phyloP scores from a whole-genome alignment of 2,329 filamentous ascomycete genomes.

The Fusarium lateritium region DNA sequence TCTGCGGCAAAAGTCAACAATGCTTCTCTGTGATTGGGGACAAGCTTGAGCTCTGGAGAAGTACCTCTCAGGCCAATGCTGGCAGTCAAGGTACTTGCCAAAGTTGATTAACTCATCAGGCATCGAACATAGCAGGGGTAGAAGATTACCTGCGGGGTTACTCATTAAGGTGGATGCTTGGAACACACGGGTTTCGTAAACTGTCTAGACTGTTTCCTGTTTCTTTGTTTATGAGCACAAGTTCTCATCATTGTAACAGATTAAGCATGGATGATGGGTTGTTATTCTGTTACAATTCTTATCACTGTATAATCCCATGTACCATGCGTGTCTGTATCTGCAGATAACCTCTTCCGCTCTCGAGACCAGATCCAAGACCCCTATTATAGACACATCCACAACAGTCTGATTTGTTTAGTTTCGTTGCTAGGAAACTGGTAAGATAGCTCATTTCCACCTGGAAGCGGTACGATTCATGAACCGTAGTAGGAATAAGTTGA shows the following conservation, averaged over 20 bases:
- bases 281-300: not conserved
- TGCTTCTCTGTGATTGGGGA: constrained; percentile 42
- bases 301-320: not conserved
- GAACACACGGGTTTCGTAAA: constrained; percentile 3
- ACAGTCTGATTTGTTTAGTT: constrained; percentile 12
- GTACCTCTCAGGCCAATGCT: constrained; percentile 30
- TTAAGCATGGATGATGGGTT: not conserved
- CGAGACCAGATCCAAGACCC: not conserved
- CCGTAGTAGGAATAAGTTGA: not conserved
- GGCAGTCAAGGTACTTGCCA: constrained; percentile 28
- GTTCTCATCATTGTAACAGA: not conserved
- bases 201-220: not conserved
- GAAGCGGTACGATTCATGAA: constrained; percentile 7
- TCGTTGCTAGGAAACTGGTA: constrained; percentile 27
- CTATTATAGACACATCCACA: constrained; percentile 6
- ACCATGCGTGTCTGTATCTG: not conserved
- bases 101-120: not conserved
- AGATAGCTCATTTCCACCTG: constrained; percentile 16
- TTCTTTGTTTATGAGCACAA: not conserved
- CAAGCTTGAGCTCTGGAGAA: constrained; percentile 12
- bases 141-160: constrained; percentile 40
- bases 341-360: not conserved
- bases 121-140: constrained; percentile 1
- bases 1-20: constrained; percentile 31
- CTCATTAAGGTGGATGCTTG: constrained; percentile 22